Evolutionary conservation across 176 grass and related monocot species (phyloP).

Genomic region (Oryza officinalis): DNA sequence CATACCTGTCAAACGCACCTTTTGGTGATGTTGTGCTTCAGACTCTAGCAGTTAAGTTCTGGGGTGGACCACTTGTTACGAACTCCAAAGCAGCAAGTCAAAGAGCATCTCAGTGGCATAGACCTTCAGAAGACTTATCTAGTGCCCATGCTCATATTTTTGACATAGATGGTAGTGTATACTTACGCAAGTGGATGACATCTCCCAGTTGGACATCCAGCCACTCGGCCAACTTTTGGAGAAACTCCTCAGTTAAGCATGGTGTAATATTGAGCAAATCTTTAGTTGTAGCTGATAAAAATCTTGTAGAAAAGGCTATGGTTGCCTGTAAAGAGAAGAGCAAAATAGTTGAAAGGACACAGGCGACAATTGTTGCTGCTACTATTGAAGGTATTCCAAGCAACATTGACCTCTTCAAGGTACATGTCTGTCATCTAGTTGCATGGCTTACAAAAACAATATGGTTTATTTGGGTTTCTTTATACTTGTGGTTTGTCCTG

Average conservation of each 20-base stretch:
- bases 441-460: conserved; percentile 7
- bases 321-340: conserved; percentile 80
- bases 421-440: conserved; percentile 40
- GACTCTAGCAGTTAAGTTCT: conserved; percentile 84
- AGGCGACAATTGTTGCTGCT: conserved; percentile 89
- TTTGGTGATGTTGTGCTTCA: conserved; percentile 89
- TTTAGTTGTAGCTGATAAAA: conserved; percentile 86
- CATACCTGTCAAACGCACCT: conserved; percentile 66
- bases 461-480: neutral
- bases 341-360: conserved; percentile 76
- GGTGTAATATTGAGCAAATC: conserved; percentile 85
- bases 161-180: conserved; percentile 90
- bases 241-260: conserved; percentile 61
- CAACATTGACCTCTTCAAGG: conserved; percentile 99
- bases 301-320: conserved; percentile 77
- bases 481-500: conserved; percentile 1
- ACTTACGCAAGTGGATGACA: conserved; percentile 90
- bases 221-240: conserved; percentile 81
- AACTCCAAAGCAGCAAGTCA: conserved; percentile 55
- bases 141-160: conserved; percentile 53
- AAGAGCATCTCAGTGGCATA: conserved; percentile 44
- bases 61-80: conserved; percentile 72
- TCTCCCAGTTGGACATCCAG: conserved; percentile 75
- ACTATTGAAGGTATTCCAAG: conserved; percentile 98
- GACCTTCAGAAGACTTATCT: conserved; percentile 61